Evolutionary conservation across 768 basidiomycete genomes (phyloP), one percentile per base, ranked within the genome.

Genomic region (Naganishia friedmannii): DNA sequence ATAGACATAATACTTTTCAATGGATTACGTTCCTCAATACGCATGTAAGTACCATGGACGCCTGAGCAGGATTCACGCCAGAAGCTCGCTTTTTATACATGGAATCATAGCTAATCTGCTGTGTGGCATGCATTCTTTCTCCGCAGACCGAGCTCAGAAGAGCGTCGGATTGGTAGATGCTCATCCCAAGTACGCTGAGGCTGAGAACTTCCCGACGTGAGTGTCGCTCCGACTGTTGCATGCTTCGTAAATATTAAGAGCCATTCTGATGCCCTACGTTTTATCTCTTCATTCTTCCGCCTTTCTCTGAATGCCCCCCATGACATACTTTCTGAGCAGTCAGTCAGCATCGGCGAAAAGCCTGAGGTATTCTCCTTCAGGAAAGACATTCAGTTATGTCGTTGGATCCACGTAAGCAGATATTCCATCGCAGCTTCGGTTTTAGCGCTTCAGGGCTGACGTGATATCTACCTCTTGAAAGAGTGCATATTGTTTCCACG

Each of bases 141-240:
- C n/a, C 23, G n/a, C 57, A 70, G 55, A 54, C 31, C 92, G 95
- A 81, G 91, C 94, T 53, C 94, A 96, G 86, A 98, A 96, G 87
- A 85, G 87, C 71, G 84, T 95, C 66, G 92, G 91, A 74, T 87
- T 97, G 76, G 87, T 93, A 78, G 86, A 88, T 72, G 92, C 90
- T 60, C 85, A 88, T 12, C 92, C 95, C 57, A 84, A 86, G 76
- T 97, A 93, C 79, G 77, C 83, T 29, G 37, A 31, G 21, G 37
- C 23, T 26, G 39, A 45, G n/a, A 58, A 26, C 37, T 31, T 63
- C 21, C 39, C 31, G 1, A n/a, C 60, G 55, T 63, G 23, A 23
- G 39, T 45, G 26, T 26, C 21, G 9, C 45, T 42, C 15, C 9
- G 15, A 42, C 7, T 2, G 42, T 42, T 15, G 42, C 9, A 42